A percentile compares a stretch with the other conserved stretches of the same genome.
phyloP scores from a whole-genome alignment of 176 grass and related monocot genomes.

The Ensete glaucum region DNA sequence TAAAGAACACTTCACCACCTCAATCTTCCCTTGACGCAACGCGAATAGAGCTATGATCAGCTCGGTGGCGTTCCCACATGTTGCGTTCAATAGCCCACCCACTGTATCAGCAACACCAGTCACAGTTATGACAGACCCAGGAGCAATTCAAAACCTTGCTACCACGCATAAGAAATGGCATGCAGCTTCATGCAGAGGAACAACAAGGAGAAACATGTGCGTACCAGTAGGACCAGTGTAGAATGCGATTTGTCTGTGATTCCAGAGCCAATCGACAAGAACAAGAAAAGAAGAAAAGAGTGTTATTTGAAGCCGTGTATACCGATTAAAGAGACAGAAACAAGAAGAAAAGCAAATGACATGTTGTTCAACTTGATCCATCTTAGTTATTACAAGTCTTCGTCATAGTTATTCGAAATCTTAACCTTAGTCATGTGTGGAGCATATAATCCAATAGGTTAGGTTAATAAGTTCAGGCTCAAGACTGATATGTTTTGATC shows the following conservation, averaged over 20 bases:
- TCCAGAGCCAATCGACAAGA: background rate
- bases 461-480: too few species aligned
- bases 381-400: too few species aligned
- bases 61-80: slow-evolving; percentile 91
- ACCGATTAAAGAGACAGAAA: too few species aligned
- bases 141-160: background rate
- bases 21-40: slow-evolving; percentile 53
- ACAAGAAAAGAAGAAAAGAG: background rate
- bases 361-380: too few species aligned
- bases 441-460: too few species aligned
- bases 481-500: background rate
- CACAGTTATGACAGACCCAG: too few species aligned
- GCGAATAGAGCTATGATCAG: slow-evolving; percentile 91
- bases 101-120: slow-evolving; percentile 32
- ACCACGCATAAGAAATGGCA: background rate
- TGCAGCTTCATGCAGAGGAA: background rate
- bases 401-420: too few species aligned
- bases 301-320: background rate
- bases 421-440: too few species aligned
- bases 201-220: background rate
- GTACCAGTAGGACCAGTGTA: slow-evolving; percentile 78
- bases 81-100: slow-evolving; percentile 87
- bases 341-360: too few species aligned
- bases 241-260: slow-evolving; percentile 57
- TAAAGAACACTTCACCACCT: slow-evolving; percentile 87